These are phyloP conservation scores for Pseudocercospora crystallina DNA, from an alignment of 2,329 filamentous ascomycete species.

Conservation along the genomic window DNA sequence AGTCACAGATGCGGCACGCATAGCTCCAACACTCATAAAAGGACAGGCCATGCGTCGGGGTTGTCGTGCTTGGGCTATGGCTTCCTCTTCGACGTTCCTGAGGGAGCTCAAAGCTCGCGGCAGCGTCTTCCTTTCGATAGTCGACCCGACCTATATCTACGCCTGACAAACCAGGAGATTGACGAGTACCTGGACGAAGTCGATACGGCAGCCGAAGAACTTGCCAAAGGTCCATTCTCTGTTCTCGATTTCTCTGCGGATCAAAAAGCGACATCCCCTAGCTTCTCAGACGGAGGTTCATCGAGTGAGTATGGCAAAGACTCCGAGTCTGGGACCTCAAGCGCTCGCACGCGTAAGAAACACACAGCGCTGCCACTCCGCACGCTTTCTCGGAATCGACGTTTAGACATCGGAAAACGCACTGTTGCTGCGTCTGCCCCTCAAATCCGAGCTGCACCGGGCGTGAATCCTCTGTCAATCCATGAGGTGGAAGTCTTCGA, in stretches of 20 bases:
- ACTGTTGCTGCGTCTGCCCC: no score
- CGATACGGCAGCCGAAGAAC: not conserved
- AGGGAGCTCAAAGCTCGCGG: not conserved
- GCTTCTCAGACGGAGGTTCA: no score
- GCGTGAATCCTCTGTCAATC: not conserved
- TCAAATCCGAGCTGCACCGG: no score
- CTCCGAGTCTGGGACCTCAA: no score
- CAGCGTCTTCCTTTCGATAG: not conserved
- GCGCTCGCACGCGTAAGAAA: no score
- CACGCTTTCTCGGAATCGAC: no score
- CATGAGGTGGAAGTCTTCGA: not conserved
- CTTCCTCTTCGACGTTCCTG: conserved; percentile 2
- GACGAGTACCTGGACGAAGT: not conserved
- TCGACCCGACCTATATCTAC: not conserved
- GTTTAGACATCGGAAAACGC: no score
- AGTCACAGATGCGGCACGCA: no score
- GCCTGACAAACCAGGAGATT: not conserved
- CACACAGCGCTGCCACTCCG: no score
- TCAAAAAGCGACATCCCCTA: no score
- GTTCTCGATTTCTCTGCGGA: not conserved
- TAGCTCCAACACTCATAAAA: not conserved
- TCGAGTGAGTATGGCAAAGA: no score
- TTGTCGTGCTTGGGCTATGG: not conserved
- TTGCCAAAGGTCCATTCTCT: not conserved
- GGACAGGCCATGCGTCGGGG: not conserved